Percentiles rank a stretch among this genome's conserved stretches.
These are phyloP conservation scores for Chlorella sp. DNA, from an alignment of 139 green algal species.

Conservation along the genomic window DNA sequence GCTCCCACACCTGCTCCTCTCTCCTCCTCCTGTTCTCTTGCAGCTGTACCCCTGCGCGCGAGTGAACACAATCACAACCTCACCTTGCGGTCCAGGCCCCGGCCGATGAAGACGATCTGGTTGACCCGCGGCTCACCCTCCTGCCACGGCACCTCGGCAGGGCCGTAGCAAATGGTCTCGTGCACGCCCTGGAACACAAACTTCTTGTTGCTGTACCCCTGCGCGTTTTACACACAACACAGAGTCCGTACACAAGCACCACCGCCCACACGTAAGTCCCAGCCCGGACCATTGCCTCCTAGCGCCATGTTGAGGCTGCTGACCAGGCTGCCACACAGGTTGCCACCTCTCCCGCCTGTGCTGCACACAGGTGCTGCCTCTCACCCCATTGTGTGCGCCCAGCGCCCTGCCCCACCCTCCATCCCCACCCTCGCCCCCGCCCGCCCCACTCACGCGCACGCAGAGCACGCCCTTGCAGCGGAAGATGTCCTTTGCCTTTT, in stretches of 20 bases:
- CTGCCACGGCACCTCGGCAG: constrained; percentile 49
- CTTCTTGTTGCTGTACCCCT: constrained; percentile 39
- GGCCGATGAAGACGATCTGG: constrained; percentile 82
- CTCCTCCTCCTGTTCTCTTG: not conserved
- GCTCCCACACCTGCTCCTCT: too few relatives aligned
- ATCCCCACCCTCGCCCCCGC: not conserved
- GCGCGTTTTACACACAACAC: too few relatives aligned
- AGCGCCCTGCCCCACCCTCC: not conserved
- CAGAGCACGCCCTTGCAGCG: constrained; percentile 75
- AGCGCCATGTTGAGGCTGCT: too few relatives aligned
- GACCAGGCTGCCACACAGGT: too few relatives aligned
- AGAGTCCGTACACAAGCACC: too few relatives aligned
- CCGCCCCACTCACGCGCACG: constrained; percentile 48
- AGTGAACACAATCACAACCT: too few relatives aligned
- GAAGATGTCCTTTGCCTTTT: constrained; percentile 82
- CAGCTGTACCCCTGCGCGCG: not conserved
- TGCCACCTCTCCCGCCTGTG: too few relatives aligned
- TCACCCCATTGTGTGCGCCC: too few relatives aligned
- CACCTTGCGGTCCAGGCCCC: constrained; percentile 53
- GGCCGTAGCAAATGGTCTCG: constrained; percentile 78
- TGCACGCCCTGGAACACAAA: constrained; percentile 88
- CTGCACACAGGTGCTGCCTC: too few relatives aligned
- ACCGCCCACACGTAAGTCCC: too few relatives aligned
- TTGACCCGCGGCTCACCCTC: constrained; percentile 58
- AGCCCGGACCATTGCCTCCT: too few relatives aligned